These are phyloP conservation scores for Podila epigama DNA, from an alignment of 192 early-diverging fungal genomes.

Conservation along the genomic window DNA sequence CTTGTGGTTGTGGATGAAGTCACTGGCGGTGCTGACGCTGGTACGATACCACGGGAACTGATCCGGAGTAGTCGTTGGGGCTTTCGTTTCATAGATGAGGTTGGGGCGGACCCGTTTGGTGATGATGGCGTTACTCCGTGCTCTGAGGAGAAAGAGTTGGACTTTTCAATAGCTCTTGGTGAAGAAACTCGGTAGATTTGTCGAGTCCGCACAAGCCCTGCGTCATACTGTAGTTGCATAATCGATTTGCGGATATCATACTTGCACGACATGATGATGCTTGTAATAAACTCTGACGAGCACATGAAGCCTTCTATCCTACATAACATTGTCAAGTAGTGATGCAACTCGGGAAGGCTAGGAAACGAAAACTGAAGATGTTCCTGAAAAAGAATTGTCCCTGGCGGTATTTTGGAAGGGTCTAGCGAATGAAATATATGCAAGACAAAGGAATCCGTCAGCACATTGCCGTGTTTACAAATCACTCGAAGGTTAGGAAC, in stretches of 20 bases:
- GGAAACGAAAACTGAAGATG: slow-evolving; percentile 33
- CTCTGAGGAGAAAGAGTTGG: no score
- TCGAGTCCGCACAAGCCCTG: slow-evolving; percentile 16
- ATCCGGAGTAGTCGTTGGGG: slow-evolving; percentile 33
- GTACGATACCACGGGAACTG: slow-evolving; percentile 34
- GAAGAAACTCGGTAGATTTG: neutral
- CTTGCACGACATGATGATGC: slow-evolving; percentile 15
- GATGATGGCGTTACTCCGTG: no score
- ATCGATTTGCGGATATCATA: slow-evolving; percentile 33
- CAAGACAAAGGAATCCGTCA: neutral
- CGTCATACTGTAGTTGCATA: slow-evolving; percentile 44
- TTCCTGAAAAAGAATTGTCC: slow-evolving; percentile 30
- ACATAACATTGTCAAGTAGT: slow-evolving; percentile 19
- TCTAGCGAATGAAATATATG: slow-evolving; percentile 3
- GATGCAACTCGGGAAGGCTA: slow-evolving; percentile 18
- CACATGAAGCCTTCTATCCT: slow-evolving; percentile 42
- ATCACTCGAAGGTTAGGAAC: neutral
- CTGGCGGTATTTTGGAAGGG: slow-evolving; percentile 27
- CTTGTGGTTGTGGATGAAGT: neutral
- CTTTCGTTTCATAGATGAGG: slow-evolving; percentile 16
- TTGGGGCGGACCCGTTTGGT: neutral
- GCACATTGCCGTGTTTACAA: no score
- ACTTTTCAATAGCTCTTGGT: no score
- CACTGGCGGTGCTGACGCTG: slow-evolving; percentile 13
- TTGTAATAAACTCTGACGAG: slow-evolving; percentile 28